phyloP scores from a whole-genome alignment of 352 stramenopile species.

The Phytophthora sansomeana region DNA sequence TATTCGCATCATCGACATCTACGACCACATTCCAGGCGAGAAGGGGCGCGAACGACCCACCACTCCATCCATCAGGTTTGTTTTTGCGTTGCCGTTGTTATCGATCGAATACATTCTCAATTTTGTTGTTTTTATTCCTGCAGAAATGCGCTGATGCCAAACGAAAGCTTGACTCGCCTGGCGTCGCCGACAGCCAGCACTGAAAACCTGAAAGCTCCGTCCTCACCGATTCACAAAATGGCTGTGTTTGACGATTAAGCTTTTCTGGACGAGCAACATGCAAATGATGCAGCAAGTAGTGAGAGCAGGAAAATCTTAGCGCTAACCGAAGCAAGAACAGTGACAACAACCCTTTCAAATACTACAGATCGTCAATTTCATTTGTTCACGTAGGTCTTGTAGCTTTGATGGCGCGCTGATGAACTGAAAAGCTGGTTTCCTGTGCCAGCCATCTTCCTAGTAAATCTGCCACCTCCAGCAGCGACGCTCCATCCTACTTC shows the following conservation, averaged over 20 bases:
- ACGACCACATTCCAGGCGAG: conserved; percentile 76
- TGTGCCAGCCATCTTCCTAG: neutral
- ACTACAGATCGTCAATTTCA: conserved; percentile 36
- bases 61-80: conserved; percentile 75
- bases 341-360: conserved; percentile 1
- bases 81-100: neutral
- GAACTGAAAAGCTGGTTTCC: neutral
- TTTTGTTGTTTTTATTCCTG: neutral
- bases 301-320: neutral
- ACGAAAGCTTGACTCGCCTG: conserved; percentile 44
- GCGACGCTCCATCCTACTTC: conserved; percentile 30
- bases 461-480: conserved; percentile 8
- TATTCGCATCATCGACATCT: conserved; percentile 92
- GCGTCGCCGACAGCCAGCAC: conserved; percentile 38
- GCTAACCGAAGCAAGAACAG: neutral
- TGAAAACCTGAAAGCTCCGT: conserved; percentile 45
- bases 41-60: conserved; percentile 76
- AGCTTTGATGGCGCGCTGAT: conserved; percentile 1
- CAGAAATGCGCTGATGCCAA: conserved; percentile 63
- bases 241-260: conserved; percentile 43
- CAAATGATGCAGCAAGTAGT: neutral
- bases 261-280: neutral
- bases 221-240: conserved; percentile 61
- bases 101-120: neutral
- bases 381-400: conserved; percentile 34